These are phyloP conservation scores for Cyclocybe aegerita DNA, from an alignment of 768 basidiomycete species.

Conservation along the genomic window DNA sequence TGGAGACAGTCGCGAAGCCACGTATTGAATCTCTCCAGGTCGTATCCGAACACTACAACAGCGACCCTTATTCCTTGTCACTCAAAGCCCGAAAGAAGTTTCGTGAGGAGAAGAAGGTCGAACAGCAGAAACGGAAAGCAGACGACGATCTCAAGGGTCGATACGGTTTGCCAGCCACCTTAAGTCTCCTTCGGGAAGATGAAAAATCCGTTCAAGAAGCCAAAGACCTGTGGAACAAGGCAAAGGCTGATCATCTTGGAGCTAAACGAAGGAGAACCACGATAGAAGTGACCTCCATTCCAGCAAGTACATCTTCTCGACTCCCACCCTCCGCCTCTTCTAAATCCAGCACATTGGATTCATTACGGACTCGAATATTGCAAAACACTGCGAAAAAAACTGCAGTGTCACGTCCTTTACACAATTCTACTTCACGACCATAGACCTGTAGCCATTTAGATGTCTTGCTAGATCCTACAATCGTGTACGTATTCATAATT, in stretches of 20 bases:
- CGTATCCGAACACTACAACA: conserved; percentile 74
- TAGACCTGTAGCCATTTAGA: background rate
- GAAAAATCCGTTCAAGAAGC: conserved; percentile 60
- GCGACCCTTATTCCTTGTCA: conserved; percentile 87
- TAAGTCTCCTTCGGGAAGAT: conserved; percentile 67
- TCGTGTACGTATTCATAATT: no score
- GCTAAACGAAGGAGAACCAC: conserved; percentile 48
- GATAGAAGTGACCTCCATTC: conserved; percentile 25
- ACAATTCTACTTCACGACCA: background rate
- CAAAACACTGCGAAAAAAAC: conserved; percentile 47
- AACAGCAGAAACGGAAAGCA: conserved; percentile 60
- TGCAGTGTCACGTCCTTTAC: conserved; percentile 17
- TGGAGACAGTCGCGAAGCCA: conserved; percentile 73
- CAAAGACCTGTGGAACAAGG: conserved; percentile 59
- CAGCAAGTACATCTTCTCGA: conserved; percentile 8
- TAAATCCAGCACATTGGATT: conserved; percentile 22
- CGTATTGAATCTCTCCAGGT: conserved; percentile 79
- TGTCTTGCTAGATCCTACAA: no score
- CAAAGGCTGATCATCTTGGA: conserved; percentile 46
- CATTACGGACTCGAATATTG: conserved; percentile 56
- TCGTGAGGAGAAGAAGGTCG: conserved; percentile 82
- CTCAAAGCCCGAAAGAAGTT: conserved; percentile 75
- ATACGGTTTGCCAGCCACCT: conserved; percentile 73
- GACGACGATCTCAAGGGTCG: conserved; percentile 73
- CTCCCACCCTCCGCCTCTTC: conserved; percentile 9